Evolutionary conservation across 495 filamentous ascomycete genomes (phyloP), one percentile per base, ranked within the genome.

Genomic region (Symbiotaphrina buchneri): DNA sequence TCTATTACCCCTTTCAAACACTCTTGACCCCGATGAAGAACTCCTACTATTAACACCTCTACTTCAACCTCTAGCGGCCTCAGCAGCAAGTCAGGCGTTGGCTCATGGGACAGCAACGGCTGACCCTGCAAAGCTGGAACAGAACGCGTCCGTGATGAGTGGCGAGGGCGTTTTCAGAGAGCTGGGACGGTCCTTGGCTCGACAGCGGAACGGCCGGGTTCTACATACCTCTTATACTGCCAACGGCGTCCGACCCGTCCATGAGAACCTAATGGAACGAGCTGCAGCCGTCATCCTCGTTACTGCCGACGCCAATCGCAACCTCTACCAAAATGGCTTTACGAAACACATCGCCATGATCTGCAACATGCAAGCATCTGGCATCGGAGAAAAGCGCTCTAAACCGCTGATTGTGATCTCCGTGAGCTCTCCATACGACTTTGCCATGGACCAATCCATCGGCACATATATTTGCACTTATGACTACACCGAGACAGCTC

Each of bases 341-440:
- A 77, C 82, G 17, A 92, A 90, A 46, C 82, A 92, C 39, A 74
- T 90, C 16, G 69, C 80, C n/a, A 82, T 84, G 72, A 82, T 91
- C 49, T 91, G 82, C 49, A 83, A 78, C 48, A 74, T 73, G 17
- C 59, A 66, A 31, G 60, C 55, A 29, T 55, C 58, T 6, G 45
- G 54, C 5, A 49, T 61, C 5, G 65, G 63, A 3, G 65, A 72
- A 35, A 61, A 58, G 34, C 46, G 51, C 5, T 66, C 68, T 41
- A 73, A 68, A 42, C 70, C 70, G 4, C 51, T 92, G 19, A 61
- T 90, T 24, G 82, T 90, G 19, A 71, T 91, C n/a, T 70, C 80
- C 2, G 79, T 83, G 32, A 90, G 79, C 49, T 90, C 81, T 5
- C 82, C 82, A 1, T 92, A 90, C 48, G 82, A 92, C 47, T 92